Percentiles rank a stretch among this genome's conserved stretches.
Evolutionary conservation across 2,329 filamentous ascomycete species (phyloP).

Genomic region (Xylariaceae sp.): DNA sequence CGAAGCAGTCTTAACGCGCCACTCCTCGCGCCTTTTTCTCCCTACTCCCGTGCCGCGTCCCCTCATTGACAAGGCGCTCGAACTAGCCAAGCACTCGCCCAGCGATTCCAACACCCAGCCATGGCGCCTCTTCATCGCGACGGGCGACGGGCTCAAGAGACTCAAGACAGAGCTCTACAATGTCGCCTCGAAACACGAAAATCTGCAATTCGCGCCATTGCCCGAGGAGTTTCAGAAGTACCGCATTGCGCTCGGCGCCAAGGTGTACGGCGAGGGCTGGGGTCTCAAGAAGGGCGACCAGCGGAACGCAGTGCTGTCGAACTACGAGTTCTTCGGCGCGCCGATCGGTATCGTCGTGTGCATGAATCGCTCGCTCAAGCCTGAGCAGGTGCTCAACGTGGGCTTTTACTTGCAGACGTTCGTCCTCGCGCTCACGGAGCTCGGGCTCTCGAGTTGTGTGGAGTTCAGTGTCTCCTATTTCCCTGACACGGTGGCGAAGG

Average conservation of each 20-base stretch:
- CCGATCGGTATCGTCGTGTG: constrained; percentile 21
- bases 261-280: constrained; percentile 20
- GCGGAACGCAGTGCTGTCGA: constrained; percentile 15
- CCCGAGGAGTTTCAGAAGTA: constrained; percentile 8
- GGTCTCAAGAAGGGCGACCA: constrained; percentile 17
- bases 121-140: constrained; percentile 19
- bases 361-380: constrained; percentile 15
- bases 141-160: constrained; percentile 5
- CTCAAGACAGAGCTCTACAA: constrained; percentile 7
- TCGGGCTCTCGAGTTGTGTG: constrained; percentile 15
- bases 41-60: constrained; percentile 8
- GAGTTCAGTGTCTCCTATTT: constrained; percentile 17
- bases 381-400: constrained; percentile 14
- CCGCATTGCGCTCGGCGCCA: constrained; percentile 16
- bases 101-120: constrained; percentile 24
- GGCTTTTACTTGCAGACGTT: constrained; percentile 23
- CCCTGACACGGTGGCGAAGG: constrained; percentile 11
- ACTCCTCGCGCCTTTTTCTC: constrained; percentile 17
- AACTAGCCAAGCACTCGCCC: constrained; percentile 17
- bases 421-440: constrained; percentile 16
- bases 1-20: constrained; percentile 20
- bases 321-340: constrained; percentile 25
- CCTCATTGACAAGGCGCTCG: constrained; percentile 9
- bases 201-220: constrained; percentile 2
- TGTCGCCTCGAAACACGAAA: constrained; percentile 1